These are phyloP conservation scores for Mucor indicus DNA, from an alignment of 371 early-diverging fungal species.

Conservation along the genomic window DNA sequence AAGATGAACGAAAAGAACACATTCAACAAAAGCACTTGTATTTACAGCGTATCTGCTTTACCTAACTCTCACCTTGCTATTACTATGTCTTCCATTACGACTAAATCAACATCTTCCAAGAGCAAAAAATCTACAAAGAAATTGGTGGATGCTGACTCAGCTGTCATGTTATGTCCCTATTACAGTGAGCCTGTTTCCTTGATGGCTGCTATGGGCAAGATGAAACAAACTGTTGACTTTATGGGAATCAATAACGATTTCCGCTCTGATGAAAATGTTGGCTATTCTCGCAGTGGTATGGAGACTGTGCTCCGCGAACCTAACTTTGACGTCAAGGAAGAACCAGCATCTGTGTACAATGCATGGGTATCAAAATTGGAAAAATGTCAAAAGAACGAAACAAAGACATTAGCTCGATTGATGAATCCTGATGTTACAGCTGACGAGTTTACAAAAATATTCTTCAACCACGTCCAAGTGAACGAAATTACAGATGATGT, in stretches of 20 bases:
- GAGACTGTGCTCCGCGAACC: slow-evolving; percentile 15
- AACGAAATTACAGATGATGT: slow-evolving; percentile 1
- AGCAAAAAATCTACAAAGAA: slow-evolving; percentile 30
- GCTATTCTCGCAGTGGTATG: slow-evolving; percentile 35
- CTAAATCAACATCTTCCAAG: slow-evolving; percentile 14
- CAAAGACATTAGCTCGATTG: slow-evolving; percentile 12
- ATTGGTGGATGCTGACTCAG: slow-evolving; percentile 47
- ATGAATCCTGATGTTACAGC: slow-evolving; percentile 14
- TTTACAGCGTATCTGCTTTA: slow-evolving; percentile 34
- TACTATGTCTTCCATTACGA: slow-evolving; percentile 29
- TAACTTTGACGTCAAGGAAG: slow-evolving; percentile 4
- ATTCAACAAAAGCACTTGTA: slow-evolving; percentile 20
- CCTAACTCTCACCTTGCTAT: slow-evolving; percentile 42
- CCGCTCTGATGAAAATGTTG: slow-evolving; percentile 18
- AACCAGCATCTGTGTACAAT: slow-evolving; percentile 16
- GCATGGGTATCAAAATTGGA: slow-evolving; percentile 29
- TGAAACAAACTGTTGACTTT: slow-evolving; percentile 53
- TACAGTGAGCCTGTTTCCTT: slow-evolving; percentile 66
- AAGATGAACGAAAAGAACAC: slow-evolving; percentile 20
- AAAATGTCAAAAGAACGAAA: slow-evolving; percentile 27
- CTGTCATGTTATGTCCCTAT: slow-evolving; percentile 55
- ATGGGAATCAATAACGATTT: slow-evolving; percentile 32
- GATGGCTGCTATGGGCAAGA: slow-evolving; percentile 64
- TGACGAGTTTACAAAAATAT: slow-evolving; percentile 27
- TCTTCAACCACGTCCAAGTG: slow-evolving; percentile 23